These are phyloP conservation scores for Triangularia verruculosa DNA, from an alignment of 2,329 filamentous ascomycete species.

Conservation along the genomic window DNA sequence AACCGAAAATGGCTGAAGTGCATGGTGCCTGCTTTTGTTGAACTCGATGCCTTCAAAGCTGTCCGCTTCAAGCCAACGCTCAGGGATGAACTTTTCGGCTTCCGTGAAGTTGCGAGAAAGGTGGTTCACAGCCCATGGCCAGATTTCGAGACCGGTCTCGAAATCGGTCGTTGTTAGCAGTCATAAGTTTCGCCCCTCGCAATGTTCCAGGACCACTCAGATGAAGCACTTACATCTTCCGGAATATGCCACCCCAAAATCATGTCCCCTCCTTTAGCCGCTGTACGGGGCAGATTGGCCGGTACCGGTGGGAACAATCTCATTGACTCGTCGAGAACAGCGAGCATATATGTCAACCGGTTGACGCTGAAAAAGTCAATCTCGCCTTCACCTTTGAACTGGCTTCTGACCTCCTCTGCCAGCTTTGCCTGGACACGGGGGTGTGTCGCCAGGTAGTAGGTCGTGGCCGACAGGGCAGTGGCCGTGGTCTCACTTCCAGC, in stretches of 20 bases:
- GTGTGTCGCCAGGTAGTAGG: slow-evolving; percentile 39
- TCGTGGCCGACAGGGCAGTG: slow-evolving; percentile 38
- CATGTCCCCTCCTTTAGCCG: slow-evolving; percentile 29
- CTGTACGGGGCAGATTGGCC: slow-evolving; percentile 23
- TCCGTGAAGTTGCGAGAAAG: slow-evolving; percentile 41
- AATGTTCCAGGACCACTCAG: no score
- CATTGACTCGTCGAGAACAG: slow-evolving; percentile 33
- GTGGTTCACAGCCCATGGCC: slow-evolving; percentile 41
- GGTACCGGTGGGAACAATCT: slow-evolving; percentile 31
- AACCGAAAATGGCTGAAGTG: slow-evolving; percentile 43
- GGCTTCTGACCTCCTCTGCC: slow-evolving; percentile 37
- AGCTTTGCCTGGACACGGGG: slow-evolving; percentile 38
- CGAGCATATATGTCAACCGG: slow-evolving; percentile 32
- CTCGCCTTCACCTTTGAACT: slow-evolving; percentile 35
- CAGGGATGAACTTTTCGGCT: slow-evolving; percentile 44
- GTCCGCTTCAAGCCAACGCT: slow-evolving; percentile 41
- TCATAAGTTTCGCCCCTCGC: not conserved
- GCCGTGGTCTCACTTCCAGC: slow-evolving; percentile 51
- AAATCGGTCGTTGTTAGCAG: not conserved
- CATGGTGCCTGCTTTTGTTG: slow-evolving; percentile 36
- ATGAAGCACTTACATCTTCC: slow-evolving; percentile 32
- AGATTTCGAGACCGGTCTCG: slow-evolving; percentile 43
- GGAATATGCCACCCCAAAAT: slow-evolving; percentile 33
- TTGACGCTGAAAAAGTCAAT: slow-evolving; percentile 29
- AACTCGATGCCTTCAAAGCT: slow-evolving; percentile 27